These are phyloP conservation scores for Sporisorium reilianum DNA, from an alignment of 1,284 basidiomycete species.

Conservation along the genomic window DNA sequence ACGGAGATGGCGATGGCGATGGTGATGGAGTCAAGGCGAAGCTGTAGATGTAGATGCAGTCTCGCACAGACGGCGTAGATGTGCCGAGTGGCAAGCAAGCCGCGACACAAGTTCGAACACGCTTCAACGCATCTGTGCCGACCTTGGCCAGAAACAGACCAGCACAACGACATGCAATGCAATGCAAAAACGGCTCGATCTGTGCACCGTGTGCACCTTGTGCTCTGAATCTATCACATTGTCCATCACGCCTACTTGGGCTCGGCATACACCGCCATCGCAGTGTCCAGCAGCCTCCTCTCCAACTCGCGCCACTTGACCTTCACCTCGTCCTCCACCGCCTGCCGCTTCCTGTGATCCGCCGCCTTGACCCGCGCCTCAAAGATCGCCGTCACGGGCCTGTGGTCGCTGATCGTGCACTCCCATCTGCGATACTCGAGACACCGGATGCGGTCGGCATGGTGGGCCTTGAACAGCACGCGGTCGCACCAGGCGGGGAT, in stretches of 20 bases:
- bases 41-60: conserved; percentile 19
- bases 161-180: not conserved
- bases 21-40: conserved; percentile 13
- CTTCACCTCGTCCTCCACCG: conserved; percentile 29
- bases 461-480: conserved; percentile 80
- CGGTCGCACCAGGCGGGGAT: conserved; percentile 97
- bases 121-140: too few relatives aligned
- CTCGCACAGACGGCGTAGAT: not conserved
- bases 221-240: not conserved
- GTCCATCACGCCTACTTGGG: conserved; percentile 18
- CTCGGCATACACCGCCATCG: conserved; percentile 19
- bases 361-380: conserved; percentile 43
- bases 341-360: conserved; percentile 17
- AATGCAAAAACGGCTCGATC: not conserved
- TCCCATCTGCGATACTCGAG: conserved; percentile 67
- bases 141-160: too few relatives aligned
- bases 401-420: conserved; percentile 67
- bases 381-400: conserved; percentile 64
- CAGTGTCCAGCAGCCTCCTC: conserved; percentile 14
- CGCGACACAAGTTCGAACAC: too few relatives aligned
- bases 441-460: conserved; percentile 73
- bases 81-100: not conserved
- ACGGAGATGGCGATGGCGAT: not conserved
- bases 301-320: conserved; percentile 22
- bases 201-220: too few relatives aligned